Conservation (phyloP, 1,284 basidiomycete species). For the Naganishia liquefaciens region DNA sequence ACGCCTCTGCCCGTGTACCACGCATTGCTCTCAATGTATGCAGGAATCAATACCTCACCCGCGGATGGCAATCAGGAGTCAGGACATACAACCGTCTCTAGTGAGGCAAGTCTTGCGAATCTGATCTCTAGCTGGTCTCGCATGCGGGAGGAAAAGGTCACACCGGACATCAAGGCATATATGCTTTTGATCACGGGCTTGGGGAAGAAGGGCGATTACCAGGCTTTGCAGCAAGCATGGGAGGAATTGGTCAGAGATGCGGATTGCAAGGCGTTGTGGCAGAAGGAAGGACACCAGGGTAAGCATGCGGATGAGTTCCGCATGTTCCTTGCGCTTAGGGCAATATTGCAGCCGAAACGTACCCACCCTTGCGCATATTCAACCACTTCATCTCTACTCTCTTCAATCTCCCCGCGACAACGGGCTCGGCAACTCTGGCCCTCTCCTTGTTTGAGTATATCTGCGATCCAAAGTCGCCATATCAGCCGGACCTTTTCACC, state of each 20-base stretch:
- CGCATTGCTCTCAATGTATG: slow-evolving; percentile 23
- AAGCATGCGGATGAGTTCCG: background rate
- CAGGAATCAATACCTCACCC: slow-evolving; percentile 1
- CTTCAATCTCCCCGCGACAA: slow-evolving; percentile 40
- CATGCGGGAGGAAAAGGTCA: slow-evolving; percentile 37
- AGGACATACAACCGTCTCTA: background rate
- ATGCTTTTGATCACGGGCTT: slow-evolving; percentile 47
- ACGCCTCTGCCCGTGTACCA: slow-evolving; percentile 36
- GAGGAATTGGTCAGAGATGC: slow-evolving; percentile 44
- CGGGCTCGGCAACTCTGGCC: slow-evolving; percentile 39
- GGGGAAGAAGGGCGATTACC: slow-evolving; percentile 45
- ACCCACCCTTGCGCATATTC: slow-evolving; percentile 46
- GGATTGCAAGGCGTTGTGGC: slow-evolving; percentile 37
- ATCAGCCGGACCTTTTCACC: slow-evolving; percentile 66
- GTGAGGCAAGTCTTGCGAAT: slow-evolving; percentile 25
- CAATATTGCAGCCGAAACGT: slow-evolving; percentile 30
- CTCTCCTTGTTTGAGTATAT: slow-evolving; percentile 44
- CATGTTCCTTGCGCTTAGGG: background rate
- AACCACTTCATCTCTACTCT: slow-evolving; percentile 49
- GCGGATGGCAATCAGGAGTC: slow-evolving; percentile 2
- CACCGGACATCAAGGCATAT: slow-evolving; percentile 48
- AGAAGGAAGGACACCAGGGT: slow-evolving; percentile 21
- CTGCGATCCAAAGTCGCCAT: slow-evolving; percentile 39
- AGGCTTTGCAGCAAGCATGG: slow-evolving; percentile 43
- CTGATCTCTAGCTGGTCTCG: slow-evolving; percentile 42